Evolutionary conservation across 2,329 filamentous ascomycete genomes (phyloP), one percentile per base, ranked within the genome.

Genomic region (Colletotrichum tofieldiae): DNA sequence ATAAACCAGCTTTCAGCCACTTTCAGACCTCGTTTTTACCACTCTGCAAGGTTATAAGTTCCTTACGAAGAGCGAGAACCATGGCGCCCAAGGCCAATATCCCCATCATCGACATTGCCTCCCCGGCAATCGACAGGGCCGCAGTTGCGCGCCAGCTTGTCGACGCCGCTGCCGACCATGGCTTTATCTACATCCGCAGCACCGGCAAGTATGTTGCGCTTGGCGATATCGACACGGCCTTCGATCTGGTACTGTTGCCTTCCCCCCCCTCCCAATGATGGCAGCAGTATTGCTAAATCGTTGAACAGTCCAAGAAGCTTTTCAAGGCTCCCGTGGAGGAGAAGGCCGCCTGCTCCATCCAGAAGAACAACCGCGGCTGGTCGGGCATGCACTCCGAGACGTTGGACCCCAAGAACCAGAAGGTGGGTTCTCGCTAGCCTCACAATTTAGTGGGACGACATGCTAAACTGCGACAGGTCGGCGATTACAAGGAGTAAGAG

Each of bases 171-270:
- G 89, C 91, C 47, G 91, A 92, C 65, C 93, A 95, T 82, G 96
- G 96, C 73, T 98, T 98, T 82, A 90, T 98, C 73, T 98, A 96
- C 80, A 91, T 98, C 77, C 92, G 91, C 78, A 95, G 94, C 78
- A 88, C 90, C 29, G 92, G 91, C 54, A 86, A 87, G 16, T 90
- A 93, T 72, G 94, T 98, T 59, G 85, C 92, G 0, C 82, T 87
- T 0, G 82, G 87, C 37, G 88, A 92, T 65, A 90, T 98, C 51
- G 87, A 93, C 12, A 84, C 86, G 55, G 92, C 93, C 11, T 98
- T 98, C 84, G 84, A 87, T 18, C 81, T 97, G 79, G 95, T 96
- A 85, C 76, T 83, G 77, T 9, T 16, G 11, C 20, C 3, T 32
- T 32, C 3, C 29, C 29, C 3, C 29, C 29, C 6, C 1, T 23